Percentiles rank a stretch among this genome's conserved stretches.
phyloP scores from a whole-genome alignment of 306 rosid species.

The Dalbergia oliveri region DNA sequence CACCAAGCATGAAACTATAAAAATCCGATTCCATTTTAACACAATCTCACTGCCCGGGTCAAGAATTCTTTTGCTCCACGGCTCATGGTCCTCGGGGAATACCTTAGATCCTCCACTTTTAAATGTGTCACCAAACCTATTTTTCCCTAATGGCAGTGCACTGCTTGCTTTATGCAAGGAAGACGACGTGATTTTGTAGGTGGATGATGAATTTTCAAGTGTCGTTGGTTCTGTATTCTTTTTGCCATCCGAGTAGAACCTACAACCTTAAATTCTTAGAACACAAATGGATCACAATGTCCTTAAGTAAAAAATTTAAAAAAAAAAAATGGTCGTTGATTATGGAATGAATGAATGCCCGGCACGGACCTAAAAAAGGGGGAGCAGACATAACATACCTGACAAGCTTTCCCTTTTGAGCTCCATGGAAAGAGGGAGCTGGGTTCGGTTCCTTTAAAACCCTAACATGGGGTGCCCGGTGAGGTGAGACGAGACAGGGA shows the following conservation, averaged over 20 bases:
- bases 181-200: constrained; percentile 62
- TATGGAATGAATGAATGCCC: constrained; percentile 27
- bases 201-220: constrained; percentile 65
- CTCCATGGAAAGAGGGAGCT: constrained; percentile 57
- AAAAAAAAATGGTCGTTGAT: background rate
- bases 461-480: constrained; percentile 39
- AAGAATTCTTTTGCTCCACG: constrained; percentile 82
- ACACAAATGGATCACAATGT: background rate
- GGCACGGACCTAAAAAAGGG: constrained; percentile 30
- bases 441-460: constrained; percentile 48
- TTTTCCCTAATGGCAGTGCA: constrained; percentile 59
- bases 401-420: constrained; percentile 78
- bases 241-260: constrained; percentile 80
- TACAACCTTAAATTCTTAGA: constrained; percentile 45
- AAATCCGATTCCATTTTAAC: constrained; percentile 90
- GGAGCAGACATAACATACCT: constrained; percentile 50
- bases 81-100: constrained; percentile 78
- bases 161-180: constrained; percentile 58
- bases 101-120: constrained; percentile 68
- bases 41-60: constrained; percentile 93
- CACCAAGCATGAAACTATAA: constrained; percentile 84
- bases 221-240: constrained; percentile 50
- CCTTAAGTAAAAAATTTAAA: background rate
- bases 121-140: constrained; percentile 60
- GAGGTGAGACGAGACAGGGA: background rate